Evolutionary conservation across 2,329 filamentous ascomycete species (phyloP), one percentile per base, ranked within the genome.

Genomic region (Colletotrichum falcatum): DNA sequence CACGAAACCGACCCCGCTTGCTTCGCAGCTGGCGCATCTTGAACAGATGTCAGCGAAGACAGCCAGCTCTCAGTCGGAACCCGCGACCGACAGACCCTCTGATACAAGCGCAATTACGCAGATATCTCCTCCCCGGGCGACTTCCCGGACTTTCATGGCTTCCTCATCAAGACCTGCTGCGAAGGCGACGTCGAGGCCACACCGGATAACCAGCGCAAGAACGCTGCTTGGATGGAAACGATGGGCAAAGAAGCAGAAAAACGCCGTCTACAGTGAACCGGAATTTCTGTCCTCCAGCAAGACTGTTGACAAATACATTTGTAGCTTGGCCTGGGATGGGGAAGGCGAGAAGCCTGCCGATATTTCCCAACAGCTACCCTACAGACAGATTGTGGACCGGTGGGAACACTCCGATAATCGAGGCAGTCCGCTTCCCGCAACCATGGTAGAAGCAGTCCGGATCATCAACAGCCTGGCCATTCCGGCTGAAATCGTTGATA

Each of bases 361-460:
- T 2, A 37, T 62, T 20, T 53, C 23, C 16, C 33, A 42, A 20
- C 60, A 62, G 26, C 18, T n/a, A 33, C 23, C 26, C 7, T 53
- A 62, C 12, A n/a, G 23, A 11, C 33, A 62, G 16, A 11, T 62
- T 35, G 30, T 62, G 23, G 33, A 20, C 3, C 18, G 42, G 3
- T 62, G 60, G 60, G 33, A 53, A 39, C 12, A 7, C 6, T 14
- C 18, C 48, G 18, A 44, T 23, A 30, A 53, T 7, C 9, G 11
- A 30, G 33, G 23, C 8, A 3, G 5, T 7, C 18, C 33, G 0
- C 46, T 35, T 23, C 16, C 48, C 1, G 35, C 60, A 28, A 11
- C 48, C 11, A 23, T 54, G 23, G n/a, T 62, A 12, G 65, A 67
- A 53, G 51, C 58, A 11, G n/a, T 54, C 20, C 33, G 65, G 23